phyloP scores from a whole-genome alignment of 2,329 filamentous ascomycete species.

The Trichothecium roseum region DNA sequence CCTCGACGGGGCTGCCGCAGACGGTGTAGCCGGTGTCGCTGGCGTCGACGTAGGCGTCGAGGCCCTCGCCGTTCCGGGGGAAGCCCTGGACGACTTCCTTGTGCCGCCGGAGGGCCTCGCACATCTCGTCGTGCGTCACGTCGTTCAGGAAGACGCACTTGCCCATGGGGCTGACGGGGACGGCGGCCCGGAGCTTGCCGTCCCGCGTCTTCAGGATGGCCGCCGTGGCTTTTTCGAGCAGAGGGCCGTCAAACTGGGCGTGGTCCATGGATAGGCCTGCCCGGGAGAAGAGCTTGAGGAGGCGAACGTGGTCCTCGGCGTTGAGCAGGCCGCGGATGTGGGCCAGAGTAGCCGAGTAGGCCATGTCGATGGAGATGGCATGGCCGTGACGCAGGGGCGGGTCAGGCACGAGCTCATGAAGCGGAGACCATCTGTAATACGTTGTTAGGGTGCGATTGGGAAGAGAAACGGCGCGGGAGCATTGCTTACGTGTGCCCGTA shows the following conservation, averaged over 20 bases:
- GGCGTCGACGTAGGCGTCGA: conserved; percentile 60
- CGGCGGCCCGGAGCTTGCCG: conserved; percentile 55
- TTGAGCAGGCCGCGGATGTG: conserved; percentile 50
- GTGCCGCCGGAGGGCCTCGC: conserved; percentile 47
- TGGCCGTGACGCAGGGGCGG: conserved; percentile 62
- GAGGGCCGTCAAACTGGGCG: conserved; percentile 52
- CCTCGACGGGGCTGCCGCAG: conserved; percentile 15
- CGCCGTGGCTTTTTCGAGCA: conserved; percentile 54
- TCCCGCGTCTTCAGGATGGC: conserved; percentile 65
- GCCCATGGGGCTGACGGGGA: conserved; percentile 54
- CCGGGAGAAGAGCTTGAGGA: conserved; percentile 59
- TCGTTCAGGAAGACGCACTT: conserved; percentile 61
- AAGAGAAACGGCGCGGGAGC: not conserved
- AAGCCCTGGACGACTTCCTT: conserved; percentile 54
- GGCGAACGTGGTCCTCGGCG: conserved; percentile 47
- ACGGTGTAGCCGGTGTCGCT: conserved; percentile 53
- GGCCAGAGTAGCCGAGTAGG: conserved; percentile 60
- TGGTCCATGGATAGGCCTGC: conserved; percentile 65
- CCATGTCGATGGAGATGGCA: conserved; percentile 68
- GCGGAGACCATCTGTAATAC: conserved; percentile 50
- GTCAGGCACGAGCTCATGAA: conserved; percentile 60
- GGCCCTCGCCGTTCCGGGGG: conserved; percentile 51
- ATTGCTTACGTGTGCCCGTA: conserved; percentile 56
- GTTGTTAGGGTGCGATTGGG: not conserved
- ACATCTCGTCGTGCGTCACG: conserved; percentile 51